Conservation (phyloP, 192 early-diverging fungal species). For the Linnemannia hyalina region DNA sequence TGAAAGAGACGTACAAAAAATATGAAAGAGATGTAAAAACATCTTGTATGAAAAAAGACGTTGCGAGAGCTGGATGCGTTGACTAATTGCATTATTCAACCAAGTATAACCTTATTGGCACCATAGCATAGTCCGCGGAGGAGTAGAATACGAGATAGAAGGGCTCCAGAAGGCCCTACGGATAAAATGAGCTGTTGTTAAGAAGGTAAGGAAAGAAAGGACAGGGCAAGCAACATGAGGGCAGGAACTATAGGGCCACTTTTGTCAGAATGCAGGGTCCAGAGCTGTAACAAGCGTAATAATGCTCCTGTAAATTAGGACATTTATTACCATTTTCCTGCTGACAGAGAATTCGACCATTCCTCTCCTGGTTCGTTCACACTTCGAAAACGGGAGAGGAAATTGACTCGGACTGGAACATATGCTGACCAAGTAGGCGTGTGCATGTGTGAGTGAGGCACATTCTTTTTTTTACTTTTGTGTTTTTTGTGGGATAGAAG, state of each 20-base stretch:
- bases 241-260: neutral
- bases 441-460: neutral
- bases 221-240: no score
- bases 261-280: neutral
- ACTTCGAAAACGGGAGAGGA: neutral
- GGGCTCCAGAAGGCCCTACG: neutral
- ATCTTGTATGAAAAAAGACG: no score
- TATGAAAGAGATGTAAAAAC: neutral
- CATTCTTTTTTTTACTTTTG: no score
- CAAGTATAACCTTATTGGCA: neutral
- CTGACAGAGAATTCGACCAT: neutral
- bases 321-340: neutral
- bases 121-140: neutral
- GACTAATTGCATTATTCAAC: constrained; percentile 8
- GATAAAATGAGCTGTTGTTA: neutral
- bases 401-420: neutral
- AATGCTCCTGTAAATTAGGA: neutral
- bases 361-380: neutral
- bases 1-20: neutral
- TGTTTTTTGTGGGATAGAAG: no score
- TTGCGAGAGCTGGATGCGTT: neutral
- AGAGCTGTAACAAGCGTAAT: neutral
- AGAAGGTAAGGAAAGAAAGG: no score
- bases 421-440: constrained; percentile 2
- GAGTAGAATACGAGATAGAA: neutral